phyloP scores from a whole-genome alignment of 208 protist species.

The Angomonas deanei region DNA sequence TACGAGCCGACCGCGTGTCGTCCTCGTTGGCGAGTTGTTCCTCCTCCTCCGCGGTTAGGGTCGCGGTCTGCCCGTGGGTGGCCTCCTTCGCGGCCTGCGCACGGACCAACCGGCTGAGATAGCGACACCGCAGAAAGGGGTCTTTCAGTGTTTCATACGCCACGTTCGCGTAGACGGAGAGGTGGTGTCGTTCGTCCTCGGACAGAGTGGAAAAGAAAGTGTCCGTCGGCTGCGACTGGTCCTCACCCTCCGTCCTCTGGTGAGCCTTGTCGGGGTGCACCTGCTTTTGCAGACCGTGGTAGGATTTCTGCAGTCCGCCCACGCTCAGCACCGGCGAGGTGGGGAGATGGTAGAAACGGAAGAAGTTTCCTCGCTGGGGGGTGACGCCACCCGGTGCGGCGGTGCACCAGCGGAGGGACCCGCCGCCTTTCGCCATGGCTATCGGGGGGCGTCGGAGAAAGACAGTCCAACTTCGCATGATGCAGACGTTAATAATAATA shows the following conservation, averaged over 20 bases:
- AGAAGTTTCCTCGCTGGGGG: conserved; percentile 54
- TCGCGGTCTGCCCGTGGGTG: conserved; percentile 4
- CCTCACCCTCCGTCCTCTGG: conserved; percentile 19
- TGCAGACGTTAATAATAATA: too few species aligned
- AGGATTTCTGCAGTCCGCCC: conserved; percentile 52
- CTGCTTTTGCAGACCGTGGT: conserved; percentile 67
- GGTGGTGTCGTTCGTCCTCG: conserved; percentile 8
- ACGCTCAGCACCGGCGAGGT: conserved; percentile 43
- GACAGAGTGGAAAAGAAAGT: not conserved
- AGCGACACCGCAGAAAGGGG: conserved; percentile 73
- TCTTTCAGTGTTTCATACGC: conserved; percentile 72
- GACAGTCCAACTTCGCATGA: too few species aligned
- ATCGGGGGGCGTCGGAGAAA: too few species aligned
- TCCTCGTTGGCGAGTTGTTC: conserved; percentile 56
- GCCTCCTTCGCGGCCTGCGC: conserved; percentile 26
- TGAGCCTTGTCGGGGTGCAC: conserved; percentile 75
- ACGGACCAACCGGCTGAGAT: conserved; percentile 48
- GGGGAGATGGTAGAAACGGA: conserved; percentile 56
- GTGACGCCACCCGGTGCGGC: not conserved
- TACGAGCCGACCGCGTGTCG: conserved; percentile 32
- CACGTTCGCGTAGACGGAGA: conserved; percentile 69
- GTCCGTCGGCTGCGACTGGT: conserved; percentile 8
- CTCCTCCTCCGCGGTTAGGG: conserved; percentile 50
- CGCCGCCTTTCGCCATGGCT: not conserved
- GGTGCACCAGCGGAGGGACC: not conserved